These are phyloP conservation scores for Sporisorium scitamineum DNA, from an alignment of 1,284 basidiomycete genomes.

Conservation along the genomic window DNA sequence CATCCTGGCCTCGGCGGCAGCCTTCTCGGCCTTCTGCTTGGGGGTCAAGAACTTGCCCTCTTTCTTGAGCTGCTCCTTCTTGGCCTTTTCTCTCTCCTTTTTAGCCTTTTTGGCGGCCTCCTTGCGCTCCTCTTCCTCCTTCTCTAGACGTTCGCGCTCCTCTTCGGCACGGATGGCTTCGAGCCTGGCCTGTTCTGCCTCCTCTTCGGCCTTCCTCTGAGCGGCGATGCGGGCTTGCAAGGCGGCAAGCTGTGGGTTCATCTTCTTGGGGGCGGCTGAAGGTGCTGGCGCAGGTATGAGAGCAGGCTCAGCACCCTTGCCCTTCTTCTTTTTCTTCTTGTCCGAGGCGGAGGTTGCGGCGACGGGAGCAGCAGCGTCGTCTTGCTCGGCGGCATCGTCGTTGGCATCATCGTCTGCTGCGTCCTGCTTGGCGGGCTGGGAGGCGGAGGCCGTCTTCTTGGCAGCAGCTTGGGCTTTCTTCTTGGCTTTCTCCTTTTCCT, in stretches of 20 bases:
- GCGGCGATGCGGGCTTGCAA: conserved; percentile 67
- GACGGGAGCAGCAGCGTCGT: conserved; percentile 20
- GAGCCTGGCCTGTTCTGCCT: conserved; percentile 59
- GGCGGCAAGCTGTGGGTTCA: conserved; percentile 63
- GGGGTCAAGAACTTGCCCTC: conserved; percentile 69
- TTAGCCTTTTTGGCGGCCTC: conserved; percentile 64
- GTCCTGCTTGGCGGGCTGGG: conserved; percentile 42
- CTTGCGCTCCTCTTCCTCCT: conserved; percentile 66
- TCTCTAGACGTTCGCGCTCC: conserved; percentile 65
- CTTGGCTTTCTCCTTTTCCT: conserved; percentile 68
- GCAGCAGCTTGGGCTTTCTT: conserved; percentile 66
- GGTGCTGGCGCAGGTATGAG: conserved; percentile 44
- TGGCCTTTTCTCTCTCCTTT: conserved; percentile 67
- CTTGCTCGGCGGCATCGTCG: conserved; percentile 17
- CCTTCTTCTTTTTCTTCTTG: conserved; percentile 67
- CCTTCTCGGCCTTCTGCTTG: conserved; percentile 94
- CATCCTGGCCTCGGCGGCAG: conserved; percentile 88
- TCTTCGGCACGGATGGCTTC: conserved; percentile 61
- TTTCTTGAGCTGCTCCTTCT: conserved; percentile 67
- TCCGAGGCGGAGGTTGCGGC: conserved; percentile 32
- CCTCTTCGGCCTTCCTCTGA: conserved; percentile 67
- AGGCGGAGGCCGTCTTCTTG: conserved; percentile 50
- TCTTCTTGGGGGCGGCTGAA: conserved; percentile 57
- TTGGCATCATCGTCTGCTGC: conserved; percentile 30
- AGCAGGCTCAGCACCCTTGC: conserved; percentile 51